phyloP scores from a whole-genome alignment of 768 basidiomycete species.

The Boletales sp. region DNA sequence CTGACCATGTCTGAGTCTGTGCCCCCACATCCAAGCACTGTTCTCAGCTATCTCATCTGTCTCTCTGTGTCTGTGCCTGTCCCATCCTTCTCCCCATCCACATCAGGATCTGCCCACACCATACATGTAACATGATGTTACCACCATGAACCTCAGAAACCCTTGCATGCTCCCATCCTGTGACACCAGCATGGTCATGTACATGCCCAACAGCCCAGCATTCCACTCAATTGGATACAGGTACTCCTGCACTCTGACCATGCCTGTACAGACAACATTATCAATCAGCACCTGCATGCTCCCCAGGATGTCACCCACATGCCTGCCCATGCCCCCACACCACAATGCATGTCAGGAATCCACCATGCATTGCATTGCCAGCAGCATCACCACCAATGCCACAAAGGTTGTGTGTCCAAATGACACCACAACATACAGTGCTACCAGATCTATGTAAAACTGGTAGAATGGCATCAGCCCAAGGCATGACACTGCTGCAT shows the following conservation, averaged over 20 bases:
- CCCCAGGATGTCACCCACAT: conserved; percentile 35
- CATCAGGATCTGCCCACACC: conserved; percentile 65
- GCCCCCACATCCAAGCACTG: conserved; percentile 49
- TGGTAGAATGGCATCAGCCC: conserved; percentile 81
- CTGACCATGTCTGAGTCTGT: conserved; percentile 42
- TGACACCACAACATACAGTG: conserved; percentile 85
- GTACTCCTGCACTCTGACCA: conserved; percentile 49
- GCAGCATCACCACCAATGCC: conserved; percentile 69
- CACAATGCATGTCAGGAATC: conserved; percentile 87
- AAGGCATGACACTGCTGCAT: conserved; percentile 53
- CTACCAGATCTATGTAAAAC: conserved; percentile 88
- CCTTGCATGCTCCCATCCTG: conserved; percentile 34
- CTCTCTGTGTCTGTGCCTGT: not conserved
- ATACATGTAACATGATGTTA: conserved; percentile 77
- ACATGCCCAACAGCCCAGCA: conserved; percentile 57
- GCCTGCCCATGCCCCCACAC: conserved; percentile 57
- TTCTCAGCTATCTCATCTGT: conserved; percentile 46
- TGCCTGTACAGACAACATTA: conserved; percentile 38
- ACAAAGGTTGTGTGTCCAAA: conserved; percentile 79
- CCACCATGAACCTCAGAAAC: conserved; percentile 62
- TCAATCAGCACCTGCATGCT: conserved; percentile 52
- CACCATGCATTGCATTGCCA: conserved; percentile 67
- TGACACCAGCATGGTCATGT: conserved; percentile 47
- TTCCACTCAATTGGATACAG: conserved; percentile 70
- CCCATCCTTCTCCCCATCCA: conserved; percentile 7